Percentiles rank a stretch among this genome's conserved stretches.
Conservation (phyloP, 495 filamentous ascomycete genomes). For the Penicillium parvum region DNA sequence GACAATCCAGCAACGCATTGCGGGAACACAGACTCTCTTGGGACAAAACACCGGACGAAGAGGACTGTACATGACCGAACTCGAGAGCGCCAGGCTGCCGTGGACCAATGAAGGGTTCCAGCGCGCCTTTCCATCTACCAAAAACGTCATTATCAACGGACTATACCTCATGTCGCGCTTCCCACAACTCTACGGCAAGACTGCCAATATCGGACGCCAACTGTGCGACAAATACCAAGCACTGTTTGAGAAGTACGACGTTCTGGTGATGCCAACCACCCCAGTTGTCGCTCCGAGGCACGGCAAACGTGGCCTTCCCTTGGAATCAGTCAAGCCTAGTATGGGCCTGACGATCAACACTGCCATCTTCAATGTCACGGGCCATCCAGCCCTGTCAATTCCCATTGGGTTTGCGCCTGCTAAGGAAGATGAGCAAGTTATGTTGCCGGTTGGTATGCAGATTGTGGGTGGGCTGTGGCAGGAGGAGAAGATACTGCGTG, state of each 20-base stretch:
- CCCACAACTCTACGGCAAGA: constrained; percentile 38
- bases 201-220: constrained; percentile 38
- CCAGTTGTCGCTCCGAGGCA: constrained; percentile 36
- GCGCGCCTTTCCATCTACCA: constrained; percentile 35
- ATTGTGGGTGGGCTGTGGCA: constrained; percentile 47
- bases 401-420: constrained; percentile 49
- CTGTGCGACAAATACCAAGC: constrained; percentile 42
- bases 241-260: constrained; percentile 39
- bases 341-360: constrained; percentile 52
- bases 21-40: constrained; percentile 37
- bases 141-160: constrained; percentile 42
- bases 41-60: constrained; percentile 37
- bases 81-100: constrained; percentile 27
- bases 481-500: constrained; percentile 40
- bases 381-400: constrained; percentile 54
- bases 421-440: constrained; percentile 37
- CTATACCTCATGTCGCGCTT: constrained; percentile 36
- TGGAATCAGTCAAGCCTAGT: constrained; percentile 37
- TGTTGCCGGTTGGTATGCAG: constrained; percentile 55
- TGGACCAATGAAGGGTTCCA: constrained; percentile 32
- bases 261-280: constrained; percentile 48
- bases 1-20: constrained; percentile 44
- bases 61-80: constrained; percentile 38
- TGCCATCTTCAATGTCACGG: constrained; percentile 52
- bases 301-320: constrained; percentile 31